These are phyloP conservation scores for Perkinsus chesapeaki DNA, from an alignment of 169 alveolate genomes.

Conservation along the genomic window DNA sequence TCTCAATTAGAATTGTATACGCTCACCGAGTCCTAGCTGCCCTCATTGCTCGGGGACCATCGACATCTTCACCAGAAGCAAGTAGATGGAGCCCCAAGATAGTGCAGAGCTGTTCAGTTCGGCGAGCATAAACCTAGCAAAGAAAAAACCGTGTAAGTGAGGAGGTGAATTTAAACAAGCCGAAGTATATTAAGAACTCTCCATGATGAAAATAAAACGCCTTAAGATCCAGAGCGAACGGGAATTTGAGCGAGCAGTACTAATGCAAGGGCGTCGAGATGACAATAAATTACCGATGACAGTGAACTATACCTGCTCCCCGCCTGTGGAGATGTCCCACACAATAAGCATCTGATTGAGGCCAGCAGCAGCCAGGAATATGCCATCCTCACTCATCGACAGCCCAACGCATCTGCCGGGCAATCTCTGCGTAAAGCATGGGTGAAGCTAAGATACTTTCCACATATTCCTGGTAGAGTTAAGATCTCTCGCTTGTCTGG, in stretches of 20 bases:
- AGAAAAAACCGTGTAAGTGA: too few species aligned
- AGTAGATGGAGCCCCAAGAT: background rate
- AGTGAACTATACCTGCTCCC: background rate
- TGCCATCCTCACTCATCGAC: background rate
- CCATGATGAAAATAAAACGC: too few species aligned
- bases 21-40: too few species aligned
- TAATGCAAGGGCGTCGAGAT: too few species aligned
- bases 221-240: background rate
- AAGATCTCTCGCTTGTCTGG: background rate
- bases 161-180: too few species aligned
- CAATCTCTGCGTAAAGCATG: too few species aligned
- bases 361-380: background rate
- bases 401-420: background rate
- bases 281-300: too few species aligned
- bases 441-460: background rate
- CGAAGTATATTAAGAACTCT: too few species aligned
- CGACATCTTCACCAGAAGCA: background rate
- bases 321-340: background rate
- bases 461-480: background rate
- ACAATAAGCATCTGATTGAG: background rate
- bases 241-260: background rate
- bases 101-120: background rate
- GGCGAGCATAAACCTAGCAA: background rate
- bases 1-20: too few species aligned
- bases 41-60: too few species aligned